A percentile compares a stretch with the other conserved stretches of the same genome.
These are phyloP conservation scores for Pythium diclinum DNA, from an alignment of 352 stramenopile species.

Conservation along the genomic window DNA sequence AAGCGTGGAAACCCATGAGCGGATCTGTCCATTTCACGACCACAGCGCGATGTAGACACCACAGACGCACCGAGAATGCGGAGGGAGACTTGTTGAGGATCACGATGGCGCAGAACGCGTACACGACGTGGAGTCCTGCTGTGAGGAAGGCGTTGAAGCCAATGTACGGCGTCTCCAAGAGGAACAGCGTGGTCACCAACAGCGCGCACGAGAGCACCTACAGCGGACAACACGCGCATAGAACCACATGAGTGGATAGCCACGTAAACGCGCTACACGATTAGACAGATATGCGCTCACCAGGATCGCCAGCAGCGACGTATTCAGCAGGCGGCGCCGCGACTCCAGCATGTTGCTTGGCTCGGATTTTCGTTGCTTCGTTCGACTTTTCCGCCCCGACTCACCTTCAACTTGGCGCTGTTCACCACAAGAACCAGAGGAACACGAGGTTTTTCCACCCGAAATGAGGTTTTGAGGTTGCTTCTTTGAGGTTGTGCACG, in stretches of 20 bases:
- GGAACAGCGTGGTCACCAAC: conserved; percentile 66
- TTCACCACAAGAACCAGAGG: conserved; percentile 22
- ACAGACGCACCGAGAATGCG: conserved; percentile 63
- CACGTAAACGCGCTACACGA: background rate
- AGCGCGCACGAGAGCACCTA: conserved; percentile 60
- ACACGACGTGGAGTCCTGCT: conserved; percentile 53
- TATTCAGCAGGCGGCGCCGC: conserved; percentile 70
- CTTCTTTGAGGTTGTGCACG: conserved; percentile 1
- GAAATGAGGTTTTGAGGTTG: conserved; percentile 6
- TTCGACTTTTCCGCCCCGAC: background rate
- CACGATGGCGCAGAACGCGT: conserved; percentile 72
- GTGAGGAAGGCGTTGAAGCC: conserved; percentile 70
- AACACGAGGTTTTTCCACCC: conserved; percentile 21
- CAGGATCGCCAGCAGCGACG: conserved; percentile 58
- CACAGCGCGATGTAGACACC: background rate
- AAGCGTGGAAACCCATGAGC: conserved; percentile 11
- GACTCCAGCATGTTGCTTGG: conserved; percentile 45
- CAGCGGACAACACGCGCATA: background rate
- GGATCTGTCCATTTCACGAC: background rate
- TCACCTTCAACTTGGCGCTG: conserved; percentile 23
- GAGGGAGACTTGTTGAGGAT: conserved; percentile 81
- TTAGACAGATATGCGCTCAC: conserved; percentile 31
- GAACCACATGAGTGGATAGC: background rate
- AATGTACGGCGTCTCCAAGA: conserved; percentile 64
- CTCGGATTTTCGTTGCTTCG: background rate